Base-by-base conservation (phyloP, 2,329 filamentous ascomycete species). In the Ceratocystis variospora region DNA sequence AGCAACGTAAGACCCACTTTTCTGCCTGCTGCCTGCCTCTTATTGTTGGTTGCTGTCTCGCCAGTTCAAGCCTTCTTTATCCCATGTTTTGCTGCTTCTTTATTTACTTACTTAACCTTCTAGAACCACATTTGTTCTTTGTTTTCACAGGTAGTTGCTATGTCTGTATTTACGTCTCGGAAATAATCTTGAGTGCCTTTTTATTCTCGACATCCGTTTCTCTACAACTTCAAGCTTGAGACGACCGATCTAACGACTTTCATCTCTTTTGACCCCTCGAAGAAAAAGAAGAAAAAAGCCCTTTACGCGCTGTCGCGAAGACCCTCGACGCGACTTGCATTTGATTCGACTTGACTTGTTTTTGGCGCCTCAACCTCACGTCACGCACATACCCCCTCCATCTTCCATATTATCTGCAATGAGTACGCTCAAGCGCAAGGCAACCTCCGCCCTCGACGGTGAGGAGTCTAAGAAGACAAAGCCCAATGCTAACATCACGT, bases 401-500 rank as follows among this genome's bases (percentile, higher is more conserved):
- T 4, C 37, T 41, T 41, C 31, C 12, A 37, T 10, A 59, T 59
- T 33, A 59, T 15, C 48, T 44, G 72, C 68, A 66, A 83, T 83
- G 81, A 79, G 81, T 61, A 78, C 81, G 10, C 76, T 84, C 69
- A 90, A 90, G 77, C 85, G 88, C 71, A 89, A 89, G 77, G 82
- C 82, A 55, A 78, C 75, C 66, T 77, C 79, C 65, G 72, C 79
- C 25, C 70, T 76, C 5, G 72, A 76, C 10, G 75, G 75, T 33
- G 70, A 74, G 0, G 84, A 87, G 55, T 72, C 79, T 59, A 92
- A 92, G 75, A 92, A 91, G 74, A 73, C 85, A 67, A 90, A 87
- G 76, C 79, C 82, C 64, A 87, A 94, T 72, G 84, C 81, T 69
- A 91, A 81, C 77, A 96, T 99, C 73, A 92, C 87, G 33, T 89